Percentiles rank a stretch among this genome's conserved stretches.
phyloP scores from a whole-genome alignment of 2,329 filamentous ascomycete genomes.

The Calonectria honghensis region DNA sequence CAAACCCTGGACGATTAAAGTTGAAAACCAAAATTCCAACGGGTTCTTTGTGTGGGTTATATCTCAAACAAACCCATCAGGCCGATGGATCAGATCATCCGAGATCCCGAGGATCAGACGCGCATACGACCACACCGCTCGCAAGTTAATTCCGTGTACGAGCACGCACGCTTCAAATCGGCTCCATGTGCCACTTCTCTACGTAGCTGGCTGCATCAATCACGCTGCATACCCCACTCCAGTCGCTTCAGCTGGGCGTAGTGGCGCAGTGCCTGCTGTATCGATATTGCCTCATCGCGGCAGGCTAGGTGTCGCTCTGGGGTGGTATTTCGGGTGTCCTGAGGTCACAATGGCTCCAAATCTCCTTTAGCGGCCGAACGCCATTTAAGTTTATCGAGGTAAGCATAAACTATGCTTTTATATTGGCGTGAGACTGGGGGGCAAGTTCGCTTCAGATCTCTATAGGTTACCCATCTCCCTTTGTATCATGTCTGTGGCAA shows the following conservation, averaged over 20 bases:
- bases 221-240: constrained; percentile 1
- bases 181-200: constrained; percentile 9
- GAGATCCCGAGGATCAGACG: neutral
- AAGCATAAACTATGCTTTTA: constrained; percentile 11
- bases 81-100: too few relatives aligned
- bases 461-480: neutral
- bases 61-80: neutral
- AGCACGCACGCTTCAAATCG: neutral
- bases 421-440: too few relatives aligned
- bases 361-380: neutral
- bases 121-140: neutral
- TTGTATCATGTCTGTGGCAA: neutral
- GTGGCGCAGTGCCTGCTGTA: constrained; percentile 1
- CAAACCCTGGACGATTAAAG: neutral
- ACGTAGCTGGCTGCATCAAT: neutral
- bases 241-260: neutral
- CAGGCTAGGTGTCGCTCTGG: neutral
- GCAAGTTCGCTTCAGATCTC: neutral
- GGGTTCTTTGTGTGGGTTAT: neutral
- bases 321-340: neutral
- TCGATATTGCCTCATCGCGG: constrained; percentile 6
- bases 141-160: neutral
- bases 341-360: neutral
- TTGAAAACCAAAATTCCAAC: neutral
- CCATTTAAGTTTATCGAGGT: neutral